These are phyloP conservation scores for Castanea crenata DNA, from an alignment of 306 rosid genomes.

Conservation along the genomic window DNA sequence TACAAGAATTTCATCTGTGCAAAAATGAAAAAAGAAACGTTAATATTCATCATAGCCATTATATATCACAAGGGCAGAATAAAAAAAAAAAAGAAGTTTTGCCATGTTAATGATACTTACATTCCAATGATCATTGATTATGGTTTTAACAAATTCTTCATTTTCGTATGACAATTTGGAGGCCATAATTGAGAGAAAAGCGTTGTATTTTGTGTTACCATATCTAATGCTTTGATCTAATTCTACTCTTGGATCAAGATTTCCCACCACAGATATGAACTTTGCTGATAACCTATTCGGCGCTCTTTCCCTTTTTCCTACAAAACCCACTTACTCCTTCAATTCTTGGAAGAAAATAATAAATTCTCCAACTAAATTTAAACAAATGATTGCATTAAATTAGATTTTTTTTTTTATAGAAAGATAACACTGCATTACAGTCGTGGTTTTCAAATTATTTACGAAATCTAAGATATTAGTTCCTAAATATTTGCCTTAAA, in stretches of 20 bases:
- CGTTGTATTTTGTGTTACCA: constrained; percentile 26
- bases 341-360: no score
- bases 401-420: no score
- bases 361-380: no score
- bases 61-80: neutral
- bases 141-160: constrained; percentile 4
- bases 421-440: no score
- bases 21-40: no score
- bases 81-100: neutral
- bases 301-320: constrained; percentile 21
- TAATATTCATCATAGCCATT: no score
- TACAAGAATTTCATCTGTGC: no score
- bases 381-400: no score
- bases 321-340: neutral
- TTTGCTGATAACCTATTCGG: constrained; percentile 27
- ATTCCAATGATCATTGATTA: constrained; percentile 34
- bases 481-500: no score
- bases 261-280: constrained; percentile 15
- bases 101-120: constrained; percentile 15
- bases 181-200: constrained; percentile 36
- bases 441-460: no score
- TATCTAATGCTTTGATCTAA: constrained; percentile 27
- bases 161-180: constrained; percentile 44
- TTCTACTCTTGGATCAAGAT: constrained; percentile 36
- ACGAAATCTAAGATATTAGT: no score